These are phyloP conservation scores for Neocatenulostroma microsporum DNA, from an alignment of 2,329 filamentous ascomycete genomes.

Conservation along the genomic window DNA sequence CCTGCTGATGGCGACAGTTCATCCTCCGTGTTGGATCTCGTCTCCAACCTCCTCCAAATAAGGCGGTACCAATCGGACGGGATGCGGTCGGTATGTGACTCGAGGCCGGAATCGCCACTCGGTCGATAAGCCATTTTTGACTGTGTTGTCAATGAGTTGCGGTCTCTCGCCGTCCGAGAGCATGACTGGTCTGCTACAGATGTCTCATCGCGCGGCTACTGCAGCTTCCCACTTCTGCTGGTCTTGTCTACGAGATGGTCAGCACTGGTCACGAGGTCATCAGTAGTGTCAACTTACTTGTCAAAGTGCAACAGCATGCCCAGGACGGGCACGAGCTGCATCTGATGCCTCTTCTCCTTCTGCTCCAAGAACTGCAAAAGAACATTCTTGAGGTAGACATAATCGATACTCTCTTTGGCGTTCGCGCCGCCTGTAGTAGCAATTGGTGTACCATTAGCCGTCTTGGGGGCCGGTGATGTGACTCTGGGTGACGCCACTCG, in stretches of 20 bases:
- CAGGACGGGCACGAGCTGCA: conserved; percentile 69
- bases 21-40: too few relatives aligned
- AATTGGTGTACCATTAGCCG: conserved; percentile 17
- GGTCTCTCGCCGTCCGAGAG: too few relatives aligned
- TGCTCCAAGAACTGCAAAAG: conserved; percentile 74
- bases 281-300: conserved; percentile 46
- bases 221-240: conserved; percentile 82
- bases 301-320: conserved; percentile 71
- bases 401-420: conserved; percentile 39
- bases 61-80: too few relatives aligned
- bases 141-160: too few relatives aligned
- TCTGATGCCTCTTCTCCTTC: conserved; percentile 66
- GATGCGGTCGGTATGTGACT: too few relatives aligned
- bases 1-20: too few relatives aligned
- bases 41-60: too few relatives aligned
- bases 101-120: too few relatives aligned
- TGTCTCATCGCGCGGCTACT: conserved; percentile 39
- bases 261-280: conserved; percentile 24
- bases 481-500: conserved; percentile 42
- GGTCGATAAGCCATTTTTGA: too few relatives aligned
- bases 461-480: conserved; percentile 38
- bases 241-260: too few relatives aligned
- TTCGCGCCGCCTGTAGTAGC: conserved; percentile 17
- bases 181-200: too few relatives aligned
- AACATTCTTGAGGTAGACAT: conserved; percentile 71